Base-by-base conservation (phyloP, 352 stramenopile genomes). In the Phytophthora colocasiae region DNA sequence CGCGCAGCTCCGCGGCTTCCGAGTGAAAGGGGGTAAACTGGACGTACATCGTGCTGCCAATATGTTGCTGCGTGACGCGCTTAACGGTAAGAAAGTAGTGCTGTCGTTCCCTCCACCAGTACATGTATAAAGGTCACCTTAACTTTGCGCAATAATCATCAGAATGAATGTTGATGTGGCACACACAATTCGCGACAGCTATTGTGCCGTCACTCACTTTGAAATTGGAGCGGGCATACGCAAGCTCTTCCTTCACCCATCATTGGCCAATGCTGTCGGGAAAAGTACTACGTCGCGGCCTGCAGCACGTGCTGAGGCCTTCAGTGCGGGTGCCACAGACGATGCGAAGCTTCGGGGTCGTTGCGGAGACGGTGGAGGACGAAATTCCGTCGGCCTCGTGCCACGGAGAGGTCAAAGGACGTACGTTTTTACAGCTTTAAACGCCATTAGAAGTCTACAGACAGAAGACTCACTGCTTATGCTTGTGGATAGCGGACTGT, bases 1-100 rank as follows among this genome's bases (percentile, higher is more conserved):
- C 65, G 85, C 87, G 14, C 76, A 81, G 45, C 80, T 91, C 44
- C 80, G 85, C 40, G 83, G 87, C 26, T 96, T 91, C 59, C 80
- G 80, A 51, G 66, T 90, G 47, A 92, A 90, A 49, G 81, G 87
- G 44, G 87, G 87, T 40, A 89, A 83, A 49, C 62, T 89, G 31
- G 87, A 95, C 69, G 77, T 92, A n/a, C 75, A 92, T 46, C 82
- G 87, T 36, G 85, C 83, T 0, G 85, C 85, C 47, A 95, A 95
- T 55, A 49, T 62, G 15, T 66, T 95, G 45, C 73, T 95, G 29
- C 85, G 87, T 15, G 83, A 95, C 57, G 91, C 87, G 26, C 73
- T 95, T 10, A 87, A 81, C 47, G 87, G 87, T n/a, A 88, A 88
- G 58, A 95, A 95, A 47, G 80, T 92, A 56, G 81, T 93, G 56